Evolutionary conservation across 768 basidiomycete genomes (phyloP).

Genomic region (Ramaria rubella): DNA sequence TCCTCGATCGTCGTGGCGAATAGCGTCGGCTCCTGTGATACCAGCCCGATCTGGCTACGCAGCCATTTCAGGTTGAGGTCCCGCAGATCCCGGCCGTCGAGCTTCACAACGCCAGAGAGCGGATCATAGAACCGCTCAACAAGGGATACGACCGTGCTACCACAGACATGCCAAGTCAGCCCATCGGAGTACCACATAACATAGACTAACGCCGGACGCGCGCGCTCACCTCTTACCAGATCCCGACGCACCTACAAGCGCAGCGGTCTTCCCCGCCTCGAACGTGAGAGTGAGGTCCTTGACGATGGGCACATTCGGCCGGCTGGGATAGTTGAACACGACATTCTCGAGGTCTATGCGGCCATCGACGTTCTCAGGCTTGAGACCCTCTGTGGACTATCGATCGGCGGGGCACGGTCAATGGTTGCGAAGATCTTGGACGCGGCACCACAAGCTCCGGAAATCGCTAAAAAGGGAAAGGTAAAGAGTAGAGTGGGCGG

Average conservation of each 20-base stretch:
- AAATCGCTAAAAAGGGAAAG: conserved; percentile 48
- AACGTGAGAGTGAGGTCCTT: conserved; percentile 63
- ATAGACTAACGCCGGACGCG: no score
- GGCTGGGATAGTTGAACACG: conserved; percentile 80
- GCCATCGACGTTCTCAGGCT: conserved; percentile 62
- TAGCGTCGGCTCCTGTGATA: conserved; percentile 81
- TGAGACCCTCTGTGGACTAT: conserved; percentile 65
- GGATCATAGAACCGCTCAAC: conserved; percentile 91
- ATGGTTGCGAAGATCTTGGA: conserved; percentile 86
- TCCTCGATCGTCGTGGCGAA: conserved; percentile 79
- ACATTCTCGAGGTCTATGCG: conserved; percentile 69
- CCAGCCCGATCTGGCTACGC: conserved; percentile 79
- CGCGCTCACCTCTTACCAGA: conserved; percentile 53
- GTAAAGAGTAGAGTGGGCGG: not conserved
- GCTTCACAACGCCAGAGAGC: conserved; percentile 51
- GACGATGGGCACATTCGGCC: conserved; percentile 70
- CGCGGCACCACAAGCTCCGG: conserved; percentile 77
- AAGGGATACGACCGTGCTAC: conserved; percentile 59
- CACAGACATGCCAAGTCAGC: no score
- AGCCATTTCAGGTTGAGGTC: conserved; percentile 81
- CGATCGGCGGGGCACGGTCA: conserved; percentile 80
- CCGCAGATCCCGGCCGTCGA: conserved; percentile 71
- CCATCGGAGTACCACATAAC: no score
- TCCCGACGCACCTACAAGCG: conserved; percentile 74
- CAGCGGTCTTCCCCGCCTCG: conserved; percentile 69